Base-by-base conservation (phyloP, 2,329 filamentous ascomycete genomes). In the Allantophomopsis lycopodina region DNA sequence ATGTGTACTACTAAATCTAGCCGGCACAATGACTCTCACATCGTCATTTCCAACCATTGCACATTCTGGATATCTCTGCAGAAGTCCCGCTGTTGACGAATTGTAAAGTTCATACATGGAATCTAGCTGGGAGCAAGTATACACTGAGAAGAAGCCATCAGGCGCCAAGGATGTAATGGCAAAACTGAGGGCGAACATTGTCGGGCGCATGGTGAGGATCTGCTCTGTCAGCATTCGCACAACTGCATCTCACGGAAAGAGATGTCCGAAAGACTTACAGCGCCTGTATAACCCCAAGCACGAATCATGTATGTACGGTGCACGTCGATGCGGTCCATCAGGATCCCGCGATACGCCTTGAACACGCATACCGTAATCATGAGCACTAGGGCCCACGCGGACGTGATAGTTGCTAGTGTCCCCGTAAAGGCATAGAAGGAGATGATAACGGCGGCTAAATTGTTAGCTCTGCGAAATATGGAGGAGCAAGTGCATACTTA, bases 251-350 rank as follows among this genome's bases (percentile, higher is more conserved):
- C 18, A 4, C 7, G 4, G 12, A 17, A 12, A 12, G 21, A 8
- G 8, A 35, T 16, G 30, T 11, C 15, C 18, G 15, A 37, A 30
- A n/a, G n/a, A 44, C 39, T 34, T 33, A 44, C 42, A 11, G 37
- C 36, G 6, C 44, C 30, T 14, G 35, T 36, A 33, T 35, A 41
- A 5, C 42, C 23, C 44, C 44, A 46, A 11, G 35, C 35, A 11
- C 44, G 35, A 2, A 46, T 34, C 3, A 42, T 38, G 42, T 40
- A 46, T 3, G 11, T 31, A 8, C 44, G 38, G 32, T 46, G 44
- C 7, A 33, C 6, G 32, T 46, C 44, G 14, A 46, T 44, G 1
- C 34, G 35, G 2, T 37, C 28, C 7, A 33, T 37, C 2, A 40
- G 35, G 15, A 46, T 44, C 2, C 30, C 28, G 8, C n/a, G 35